Evolutionary conservation across 2,329 filamentous ascomycete species (phyloP), one percentile per base, ranked within the genome.

Genomic region (Colletotrichum camelliae): DNA sequence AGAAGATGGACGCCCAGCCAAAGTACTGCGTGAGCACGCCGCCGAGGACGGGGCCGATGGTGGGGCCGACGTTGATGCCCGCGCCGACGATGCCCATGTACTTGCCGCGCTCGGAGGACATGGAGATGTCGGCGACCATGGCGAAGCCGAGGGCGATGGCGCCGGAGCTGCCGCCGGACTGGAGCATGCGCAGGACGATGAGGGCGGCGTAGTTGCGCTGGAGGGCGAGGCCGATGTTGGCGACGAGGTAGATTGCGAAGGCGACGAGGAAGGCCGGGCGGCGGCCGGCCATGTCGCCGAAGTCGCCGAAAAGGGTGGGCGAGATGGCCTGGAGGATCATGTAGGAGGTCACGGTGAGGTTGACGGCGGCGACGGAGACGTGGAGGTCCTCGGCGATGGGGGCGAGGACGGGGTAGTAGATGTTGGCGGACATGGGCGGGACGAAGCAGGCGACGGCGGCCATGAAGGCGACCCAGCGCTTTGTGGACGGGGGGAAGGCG

Each of bases 121-220:
- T 91, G 0, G 92, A 89, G 7, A 96, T 88, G 79, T 97, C 95
- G 1, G 93, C 92, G 16, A 96, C 90, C 2, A 95, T 91, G 3
- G 92, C 94, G 76, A 90, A 93, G 0, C 91, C 91, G 1, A 97
- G 86, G 0, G 94, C 93, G n/a, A 95, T 87, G 0, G 93, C 94
- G 0, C 92, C 92, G 79, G 91, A 93, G 81, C 91, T 93, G 1
- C 93, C 93, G 1, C 87, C 87, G 37, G 91, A 92, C 80, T 94
- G 93, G 4, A 93, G 74, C 84, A 90, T 91, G 1, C 93, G 88
- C 10, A 94, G 83, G 3, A 93, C 85, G 37, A 94, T 80, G 24
- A 94, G 83, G 0, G 91, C 89, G 1, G 88, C 86, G 73, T 90
- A 93, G 80, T 89, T 86, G 35, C 88, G 85, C 78, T 93, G 91